phyloP scores from a whole-genome alignment of 1,284 basidiomycete species.

The Kwoniella shivajii region DNA sequence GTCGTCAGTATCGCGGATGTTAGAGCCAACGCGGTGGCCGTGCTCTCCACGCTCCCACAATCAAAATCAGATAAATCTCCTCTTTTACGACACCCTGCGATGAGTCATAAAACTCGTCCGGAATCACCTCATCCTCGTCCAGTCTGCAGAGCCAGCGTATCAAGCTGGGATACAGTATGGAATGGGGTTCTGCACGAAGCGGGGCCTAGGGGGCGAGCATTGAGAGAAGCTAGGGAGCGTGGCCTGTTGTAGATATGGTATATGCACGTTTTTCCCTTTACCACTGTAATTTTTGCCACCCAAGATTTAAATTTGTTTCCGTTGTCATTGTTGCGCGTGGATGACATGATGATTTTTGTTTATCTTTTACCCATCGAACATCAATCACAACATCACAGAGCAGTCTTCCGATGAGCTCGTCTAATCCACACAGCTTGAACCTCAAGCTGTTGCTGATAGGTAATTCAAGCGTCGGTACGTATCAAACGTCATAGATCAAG shows the following conservation, averaged over 20 bases:
- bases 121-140: constrained; percentile 6
- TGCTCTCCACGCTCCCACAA: constrained; percentile 11
- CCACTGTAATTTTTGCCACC: constrained; percentile 1
- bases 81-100: constrained; percentile 3
- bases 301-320: not conserved
- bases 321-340: too few relatives aligned
- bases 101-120: constrained; percentile 5
- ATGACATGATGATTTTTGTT: too few relatives aligned
- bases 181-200: constrained; percentile 2
- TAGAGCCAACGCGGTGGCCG: constrained; percentile 22
- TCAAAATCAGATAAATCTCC: not conserved
- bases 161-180: constrained; percentile 3
- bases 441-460: constrained; percentile 63
- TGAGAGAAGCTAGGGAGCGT: constrained; percentile 16
- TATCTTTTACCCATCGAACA: not conserved
- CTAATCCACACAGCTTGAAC: constrained; percentile 29
- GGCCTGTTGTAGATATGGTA: constrained; percentile 9
- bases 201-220: constrained; percentile 17
- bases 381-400: too few relatives aligned
- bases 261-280: not conserved
- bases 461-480: constrained; percentile 89
- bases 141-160: constrained; percentile 3
- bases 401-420: constrained; percentile 10
- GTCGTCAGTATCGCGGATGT: constrained; percentile 25
- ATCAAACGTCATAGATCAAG: not conserved